Percentiles rank a stretch among this genome's conserved stretches.
phyloP scores from a whole-genome alignment of 1,284 basidiomycete species.

The Trametes polyzona region DNA sequence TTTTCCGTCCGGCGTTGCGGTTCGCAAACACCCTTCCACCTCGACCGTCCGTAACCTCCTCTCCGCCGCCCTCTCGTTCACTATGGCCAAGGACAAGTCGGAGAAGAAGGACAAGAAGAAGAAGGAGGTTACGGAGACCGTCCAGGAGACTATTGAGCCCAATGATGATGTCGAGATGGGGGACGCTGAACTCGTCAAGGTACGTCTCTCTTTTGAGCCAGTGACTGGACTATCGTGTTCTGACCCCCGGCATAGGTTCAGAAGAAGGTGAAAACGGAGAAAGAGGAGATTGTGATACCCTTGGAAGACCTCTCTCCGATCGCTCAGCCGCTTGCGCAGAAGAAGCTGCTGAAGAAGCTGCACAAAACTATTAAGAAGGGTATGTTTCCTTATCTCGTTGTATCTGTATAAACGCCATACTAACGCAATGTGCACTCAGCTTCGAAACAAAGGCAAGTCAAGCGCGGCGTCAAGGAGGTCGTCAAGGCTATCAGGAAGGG shows the following conservation, averaged over 20 bases:
- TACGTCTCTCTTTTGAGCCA: constrained; percentile 28
- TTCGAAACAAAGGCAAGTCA: constrained; percentile 90
- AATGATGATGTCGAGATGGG: constrained; percentile 58
- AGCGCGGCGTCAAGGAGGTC: constrained; percentile 95
- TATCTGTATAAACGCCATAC: neutral
- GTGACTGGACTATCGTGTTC: neutral
- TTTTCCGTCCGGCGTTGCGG: constrained; percentile 3
- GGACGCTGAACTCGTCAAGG: constrained; percentile 49
- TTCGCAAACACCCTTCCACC: constrained; percentile 5
- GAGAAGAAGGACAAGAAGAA: constrained; percentile 67
- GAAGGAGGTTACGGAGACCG: constrained; percentile 40
- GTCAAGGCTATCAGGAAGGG: constrained; percentile 96
- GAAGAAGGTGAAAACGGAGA: constrained; percentile 57
- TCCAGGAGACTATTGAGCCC: constrained; percentile 31
- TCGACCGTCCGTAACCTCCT: neutral
- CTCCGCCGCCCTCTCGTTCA: neutral
- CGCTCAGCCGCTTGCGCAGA: constrained; percentile 88
- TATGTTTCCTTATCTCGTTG: constrained; percentile 36
- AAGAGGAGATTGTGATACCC: constrained; percentile 69
- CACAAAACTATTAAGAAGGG: constrained; percentile 94
- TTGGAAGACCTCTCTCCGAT: constrained; percentile 87
- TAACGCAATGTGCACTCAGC: constrained; percentile 49
- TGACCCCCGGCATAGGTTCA: constrained; percentile 42
- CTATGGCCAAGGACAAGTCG: constrained; percentile 72
- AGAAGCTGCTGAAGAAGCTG: constrained; percentile 90